These are phyloP conservation scores for Suhomyces canberraensis DNA, from an alignment of 805 yeast species.

Conservation along the genomic window DNA sequence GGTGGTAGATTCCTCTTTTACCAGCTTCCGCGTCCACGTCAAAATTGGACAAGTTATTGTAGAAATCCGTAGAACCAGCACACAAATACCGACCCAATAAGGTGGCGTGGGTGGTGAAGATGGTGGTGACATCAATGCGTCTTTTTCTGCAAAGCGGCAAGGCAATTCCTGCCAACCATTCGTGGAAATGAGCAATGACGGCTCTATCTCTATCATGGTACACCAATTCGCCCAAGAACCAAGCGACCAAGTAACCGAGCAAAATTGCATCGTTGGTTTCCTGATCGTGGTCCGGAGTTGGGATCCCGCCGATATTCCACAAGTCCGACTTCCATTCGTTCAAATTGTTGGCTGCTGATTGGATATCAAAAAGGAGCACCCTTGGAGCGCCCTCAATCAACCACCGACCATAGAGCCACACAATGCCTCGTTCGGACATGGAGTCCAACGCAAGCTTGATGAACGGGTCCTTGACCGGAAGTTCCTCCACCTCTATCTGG, in stretches of 20 bases:
- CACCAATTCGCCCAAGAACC: slow-evolving; percentile 96
- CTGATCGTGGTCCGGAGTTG: slow-evolving; percentile 82
- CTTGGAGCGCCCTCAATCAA: slow-evolving; percentile 96
- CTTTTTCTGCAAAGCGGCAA: slow-evolving; percentile 89
- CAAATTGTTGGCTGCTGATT: slow-evolving; percentile 63
- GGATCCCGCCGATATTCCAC: slow-evolving; percentile 90
- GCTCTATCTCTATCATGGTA: slow-evolving; percentile 81
- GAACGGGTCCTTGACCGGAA: slow-evolving; percentile 53
- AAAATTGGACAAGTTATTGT: slow-evolving; percentile 81
- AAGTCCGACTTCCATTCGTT: slow-evolving; percentile 94
- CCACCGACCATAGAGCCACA: slow-evolving; percentile 91
- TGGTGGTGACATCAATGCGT: slow-evolving; percentile 88
- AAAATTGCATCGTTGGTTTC: slow-evolving; percentile 93
- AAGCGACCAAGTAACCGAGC: slow-evolving; percentile 89
- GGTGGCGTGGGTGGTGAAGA: slow-evolving; percentile 97
- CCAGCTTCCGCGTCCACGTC: slow-evolving; percentile 99
- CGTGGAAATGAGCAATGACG: slow-evolving; percentile 91
- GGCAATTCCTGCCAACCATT: slow-evolving; percentile 97
- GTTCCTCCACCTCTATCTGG: slow-evolving; percentile 77
- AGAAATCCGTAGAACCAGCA: slow-evolving; percentile 95
- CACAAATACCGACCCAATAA: slow-evolving; percentile 90
- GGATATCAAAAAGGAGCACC: slow-evolving; percentile 82
- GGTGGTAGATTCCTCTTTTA: slow-evolving; percentile 92
- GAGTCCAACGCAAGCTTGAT: slow-evolving; percentile 65
- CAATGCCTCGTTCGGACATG: slow-evolving; percentile 79